Base-by-base conservation (phyloP, 306 rosid genomes). In the Prunus davidiana region DNA sequence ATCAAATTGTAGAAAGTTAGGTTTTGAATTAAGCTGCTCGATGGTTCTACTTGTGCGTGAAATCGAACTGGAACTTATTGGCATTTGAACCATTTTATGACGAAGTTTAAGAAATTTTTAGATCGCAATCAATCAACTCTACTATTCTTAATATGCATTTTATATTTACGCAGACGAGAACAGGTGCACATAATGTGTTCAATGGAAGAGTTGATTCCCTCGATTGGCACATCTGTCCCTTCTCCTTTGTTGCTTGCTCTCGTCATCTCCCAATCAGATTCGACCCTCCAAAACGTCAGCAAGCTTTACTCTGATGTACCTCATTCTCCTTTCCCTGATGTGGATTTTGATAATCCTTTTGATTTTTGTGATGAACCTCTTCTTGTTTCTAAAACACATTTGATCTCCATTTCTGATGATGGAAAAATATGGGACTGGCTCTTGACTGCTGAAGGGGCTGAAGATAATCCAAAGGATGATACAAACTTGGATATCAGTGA, bases 341-440 rank as follows among this genome's bases (percentile, higher is more conserved):
- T 76, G 86, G 99, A 93, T 85, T 89, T 91, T 80, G 92, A 89
- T 79, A 82, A 87, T 81, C 96, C 99, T 79, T 93, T 93, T 91
- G 94, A 96, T 80, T 89, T 86, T 64, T 88, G 77, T 76, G 89
- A 88, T 41, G 91, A 88, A 54, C 82, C 87, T 14, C 75, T 55
- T 76, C 73, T 72, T 62, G 80, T 89, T 87, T 88, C 97, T 75
- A 88, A 89, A 82, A 88, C 89, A 24, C 91, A 82, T 79, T 83
- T 91, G 91, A 81, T 96, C 80, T 96, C 98, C 79, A 86, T 93
- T 81, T 92, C 97, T 65, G 98, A 93, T 78, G 99, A 96, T 84
- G 99, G 98, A 43, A 96, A 92, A 85, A 72, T 96, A 78, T 96
- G 98, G 99, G 85, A 85, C 86, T 96, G 99, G 99, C 90, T 93